Evolutionary conservation across 306 rosid species (phyloP), one percentile per base, ranked within the genome.

Genomic region (Prunus armeniaca): DNA sequence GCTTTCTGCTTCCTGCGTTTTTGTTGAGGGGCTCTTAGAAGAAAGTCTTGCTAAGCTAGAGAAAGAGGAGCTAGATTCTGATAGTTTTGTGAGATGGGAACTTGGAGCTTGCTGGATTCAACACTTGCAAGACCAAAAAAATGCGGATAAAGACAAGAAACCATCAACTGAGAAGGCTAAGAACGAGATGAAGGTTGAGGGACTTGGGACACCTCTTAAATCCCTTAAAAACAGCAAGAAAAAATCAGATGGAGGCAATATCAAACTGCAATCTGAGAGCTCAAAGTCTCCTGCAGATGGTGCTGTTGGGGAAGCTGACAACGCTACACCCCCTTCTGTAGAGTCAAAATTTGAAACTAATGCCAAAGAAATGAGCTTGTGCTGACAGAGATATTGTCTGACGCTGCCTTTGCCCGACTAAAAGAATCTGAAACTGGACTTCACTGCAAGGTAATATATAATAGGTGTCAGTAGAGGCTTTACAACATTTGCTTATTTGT

Each of bases 41-140:
- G 86, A 88, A 68, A 88, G 97, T 75, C 86, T 95, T 80, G 78
- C 84, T 71, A 87, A 92, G 84, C 93, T 95, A 66, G 93, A 92
- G 81, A 83, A 90, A 65, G 96, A 95, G 87, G 91, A 89, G 72
- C 28, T 43, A 19, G 76, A 60, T 69, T 80, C 71, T 62, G 94
- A 89, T 78, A 80, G 80, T 71, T 89, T 88, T 82, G 88, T 95
- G 69, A 88, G 98, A 85, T 95, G 98, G 98, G 98, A 95, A 87
- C 97, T 95, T 74, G 98, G 98, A 78, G 98, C 98, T 65, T 95
- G 97, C 86, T 95, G 98, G 98, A 89, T 95, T 81, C 98, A 95
- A 71, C 98, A 95, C 86, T 88, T 95, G 90, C 97, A 92, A 76
- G 98, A 95, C 87, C 97, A 92, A 79, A 92, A 86, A 86, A 95